Percentiles rank a stretch among this genome's conserved stretches.
Conservation (phyloP, 2,329 filamentous ascomycete genomes). For the Rhexocercosporidium sp. region DNA sequence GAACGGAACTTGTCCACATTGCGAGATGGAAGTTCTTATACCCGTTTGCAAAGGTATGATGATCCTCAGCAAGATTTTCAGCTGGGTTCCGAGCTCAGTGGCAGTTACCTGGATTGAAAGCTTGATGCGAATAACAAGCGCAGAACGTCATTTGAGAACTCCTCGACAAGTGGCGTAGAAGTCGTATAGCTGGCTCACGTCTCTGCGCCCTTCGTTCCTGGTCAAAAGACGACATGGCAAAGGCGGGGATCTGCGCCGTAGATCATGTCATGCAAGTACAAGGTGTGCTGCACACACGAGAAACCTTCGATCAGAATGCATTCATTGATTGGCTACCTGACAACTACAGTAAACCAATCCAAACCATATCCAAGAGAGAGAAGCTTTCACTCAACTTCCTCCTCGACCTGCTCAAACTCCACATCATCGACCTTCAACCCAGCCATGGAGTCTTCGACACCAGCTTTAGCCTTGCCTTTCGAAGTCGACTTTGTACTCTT, state of each 20-base stretch:
- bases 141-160: neutral
- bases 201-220: neutral
- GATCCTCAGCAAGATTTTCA: neutral
- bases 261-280: constrained; percentile 5
- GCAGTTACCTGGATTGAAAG: neutral
- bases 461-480: constrained; percentile 30
- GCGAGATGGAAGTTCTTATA: neutral
- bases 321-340: neutral
- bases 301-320: neutral
- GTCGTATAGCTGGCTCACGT: neutral
- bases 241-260: neutral
- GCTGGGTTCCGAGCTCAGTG: no score
- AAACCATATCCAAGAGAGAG: neutral
- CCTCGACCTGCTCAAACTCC: constrained; percentile 36
- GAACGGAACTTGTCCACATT: neutral
- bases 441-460: constrained; percentile 26
- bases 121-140: neutral
- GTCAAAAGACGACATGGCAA: neutral
- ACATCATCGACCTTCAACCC: constrained; percentile 30
- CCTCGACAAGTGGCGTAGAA: no score
- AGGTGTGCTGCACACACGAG: neutral
- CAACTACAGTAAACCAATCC: neutral
- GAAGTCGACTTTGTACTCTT: constrained; percentile 35
- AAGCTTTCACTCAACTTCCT: constrained; percentile 39
- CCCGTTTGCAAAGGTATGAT: neutral